A percentile compares a stretch with the other conserved stretches of the same genome.
Evolutionary conservation across 1,284 basidiomycete genomes (phyloP).

Genomic region (Amylostereum chailletii): DNA sequence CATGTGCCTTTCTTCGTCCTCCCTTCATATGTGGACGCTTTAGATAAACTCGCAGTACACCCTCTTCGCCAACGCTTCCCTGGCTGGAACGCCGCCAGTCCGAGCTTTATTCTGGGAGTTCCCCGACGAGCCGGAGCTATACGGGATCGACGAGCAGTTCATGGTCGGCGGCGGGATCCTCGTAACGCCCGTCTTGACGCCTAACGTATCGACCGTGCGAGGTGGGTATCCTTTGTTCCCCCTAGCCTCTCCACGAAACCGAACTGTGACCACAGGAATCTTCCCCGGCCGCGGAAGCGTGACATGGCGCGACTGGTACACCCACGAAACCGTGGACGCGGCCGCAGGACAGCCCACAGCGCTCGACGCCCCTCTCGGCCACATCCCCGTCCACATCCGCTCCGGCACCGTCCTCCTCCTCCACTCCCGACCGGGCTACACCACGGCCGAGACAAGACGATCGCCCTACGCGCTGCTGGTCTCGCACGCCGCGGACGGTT

Average conservation of each 20-base stretch:
- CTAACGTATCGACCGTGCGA: conserved; percentile 45
- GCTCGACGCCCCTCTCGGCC: conserved; percentile 49
- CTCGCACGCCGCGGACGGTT: conserved; percentile 34
- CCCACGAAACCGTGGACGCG: conserved; percentile 42
- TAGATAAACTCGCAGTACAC: conserved; percentile 40
- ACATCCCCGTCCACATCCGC: conserved; percentile 65
- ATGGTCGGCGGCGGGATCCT: conserved; percentile 62
- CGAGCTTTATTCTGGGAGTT: conserved; percentile 74
- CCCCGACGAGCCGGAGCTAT: conserved; percentile 58
- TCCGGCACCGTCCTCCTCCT: conserved; percentile 51
- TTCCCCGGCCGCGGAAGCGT: conserved; percentile 55
- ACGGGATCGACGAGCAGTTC: conserved; percentile 61
- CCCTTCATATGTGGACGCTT: conserved; percentile 1
- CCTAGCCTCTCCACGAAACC: background rate
- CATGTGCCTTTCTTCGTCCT: conserved; percentile 8
- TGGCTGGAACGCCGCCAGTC: conserved; percentile 56
- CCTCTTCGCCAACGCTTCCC: conserved; percentile 63
- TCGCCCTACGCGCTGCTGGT: conserved; percentile 49
- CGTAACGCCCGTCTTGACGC: conserved; percentile 64
- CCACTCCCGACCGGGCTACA: conserved; percentile 47
- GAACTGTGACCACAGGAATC: conserved; percentile 28
- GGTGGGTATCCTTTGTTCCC: conserved; percentile 24
- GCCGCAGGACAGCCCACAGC: conserved; percentile 31
- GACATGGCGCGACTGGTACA: conserved; percentile 73
- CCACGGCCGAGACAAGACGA: conserved; percentile 45